Evolutionary conservation across 1,284 basidiomycete genomes (phyloP).

Genomic region (Cutaneotrichosporon cyanovorans): DNA sequence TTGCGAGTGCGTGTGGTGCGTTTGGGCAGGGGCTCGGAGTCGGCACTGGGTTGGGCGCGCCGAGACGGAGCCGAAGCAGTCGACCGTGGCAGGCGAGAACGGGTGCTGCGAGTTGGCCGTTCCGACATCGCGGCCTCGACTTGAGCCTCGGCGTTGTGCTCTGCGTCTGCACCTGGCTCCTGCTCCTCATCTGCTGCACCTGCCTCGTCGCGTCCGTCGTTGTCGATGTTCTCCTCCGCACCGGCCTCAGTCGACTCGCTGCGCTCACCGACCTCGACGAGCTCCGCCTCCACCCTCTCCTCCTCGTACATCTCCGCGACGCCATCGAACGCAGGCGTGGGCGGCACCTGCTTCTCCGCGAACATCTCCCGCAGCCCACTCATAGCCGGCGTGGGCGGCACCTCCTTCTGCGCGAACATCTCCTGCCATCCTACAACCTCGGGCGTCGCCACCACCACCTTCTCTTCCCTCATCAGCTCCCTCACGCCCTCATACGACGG

Average conservation of each 20-base stretch:
- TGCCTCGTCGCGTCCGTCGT: neutral
- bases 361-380: slow-evolving; percentile 7
- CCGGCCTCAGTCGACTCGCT: neutral
- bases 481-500: slow-evolving; percentile 1
- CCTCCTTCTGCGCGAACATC: neutral
- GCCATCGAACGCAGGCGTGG: slow-evolving; percentile 23
- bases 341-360: neutral
- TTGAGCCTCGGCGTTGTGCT: neutral
- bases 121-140: no score
- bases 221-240: neutral
- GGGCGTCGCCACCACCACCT: neutral
- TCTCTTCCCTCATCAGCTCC: neutral
- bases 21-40: neutral
- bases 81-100: neutral
- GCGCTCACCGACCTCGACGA: neutral
- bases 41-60: neutral
- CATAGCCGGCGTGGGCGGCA: neutral
- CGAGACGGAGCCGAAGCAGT: neutral
- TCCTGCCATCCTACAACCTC: slow-evolving; percentile 3
- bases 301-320: slow-evolving; percentile 23
- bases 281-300: neutral
- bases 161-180: neutral
- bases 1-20: neutral
- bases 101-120: neutral
- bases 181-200: neutral